Conservation (phyloP, 1,284 basidiomycete species). For the Pseudozyma tsukubaensis region DNA sequence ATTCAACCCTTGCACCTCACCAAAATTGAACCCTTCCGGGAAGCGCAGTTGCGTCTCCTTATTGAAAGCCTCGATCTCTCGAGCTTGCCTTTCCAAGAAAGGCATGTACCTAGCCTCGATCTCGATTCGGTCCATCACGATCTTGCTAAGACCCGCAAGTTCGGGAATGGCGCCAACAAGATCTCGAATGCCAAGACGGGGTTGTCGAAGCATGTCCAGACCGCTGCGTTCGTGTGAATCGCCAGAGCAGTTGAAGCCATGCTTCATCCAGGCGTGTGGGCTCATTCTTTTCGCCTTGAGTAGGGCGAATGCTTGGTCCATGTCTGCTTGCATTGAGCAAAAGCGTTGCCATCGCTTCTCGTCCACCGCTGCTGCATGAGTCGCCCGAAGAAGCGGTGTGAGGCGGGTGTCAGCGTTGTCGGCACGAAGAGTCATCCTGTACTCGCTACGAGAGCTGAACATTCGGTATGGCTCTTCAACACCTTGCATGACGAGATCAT, state of each 20-base stretch:
- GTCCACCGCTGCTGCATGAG: conserved; percentile 75
- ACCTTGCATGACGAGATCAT: conserved; percentile 86
- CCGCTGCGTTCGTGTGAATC: conserved; percentile 72
- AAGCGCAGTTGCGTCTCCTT: conserved; percentile 80
- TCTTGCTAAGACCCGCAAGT: conserved; percentile 72
- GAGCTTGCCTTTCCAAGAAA: conserved; percentile 77
- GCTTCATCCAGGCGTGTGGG: conserved; percentile 65
- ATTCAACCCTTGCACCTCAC: conserved; percentile 77
- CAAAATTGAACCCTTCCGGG: conserved; percentile 79
- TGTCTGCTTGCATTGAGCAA: conserved; percentile 71
- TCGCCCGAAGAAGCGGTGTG: conserved; percentile 73
- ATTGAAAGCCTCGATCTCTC: conserved; percentile 80
- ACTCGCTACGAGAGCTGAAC: conserved; percentile 91
- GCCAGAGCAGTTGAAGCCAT: conserved; percentile 63
- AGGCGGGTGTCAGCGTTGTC: conserved; percentile 88
- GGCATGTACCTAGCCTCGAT: conserved; percentile 64
- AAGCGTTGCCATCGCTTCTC: conserved; percentile 76
- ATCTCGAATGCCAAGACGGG: conserved; percentile 72
- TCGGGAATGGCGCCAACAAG: conserved; percentile 74
- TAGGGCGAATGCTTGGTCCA: conserved; percentile 73
- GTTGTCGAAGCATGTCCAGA: conserved; percentile 79
- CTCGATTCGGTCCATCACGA: conserved; percentile 26
- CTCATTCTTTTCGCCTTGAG: conserved; percentile 70
- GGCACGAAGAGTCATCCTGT: conserved; percentile 83
- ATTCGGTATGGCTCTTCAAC: conserved; percentile 92